Evolutionary conservation across 129 eudicot species (phyloP).

Genomic region (Tagetes erecta): DNA sequence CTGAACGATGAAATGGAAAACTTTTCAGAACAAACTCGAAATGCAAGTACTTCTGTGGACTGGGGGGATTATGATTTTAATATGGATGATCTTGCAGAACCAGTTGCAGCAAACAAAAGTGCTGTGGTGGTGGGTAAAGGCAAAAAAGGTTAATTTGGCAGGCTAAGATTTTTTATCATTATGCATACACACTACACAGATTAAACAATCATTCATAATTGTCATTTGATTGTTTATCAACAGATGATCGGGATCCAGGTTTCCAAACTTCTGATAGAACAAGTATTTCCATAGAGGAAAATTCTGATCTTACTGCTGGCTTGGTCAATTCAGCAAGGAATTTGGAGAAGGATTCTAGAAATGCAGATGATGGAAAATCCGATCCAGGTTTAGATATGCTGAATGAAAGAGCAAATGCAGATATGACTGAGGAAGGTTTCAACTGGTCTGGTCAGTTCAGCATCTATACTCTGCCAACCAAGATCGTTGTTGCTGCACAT

Average conservation of each 20-base stretch:
- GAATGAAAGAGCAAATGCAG: constrained; percentile 9
- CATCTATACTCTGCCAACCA: neutral
- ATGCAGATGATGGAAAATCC: constrained; percentile 9
- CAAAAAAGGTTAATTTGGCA: constrained; percentile 2
- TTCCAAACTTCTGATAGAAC: constrained; percentile 20
- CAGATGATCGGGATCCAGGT: constrained; percentile 25
- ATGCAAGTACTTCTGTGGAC: neutral
- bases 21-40: constrained; percentile 12
- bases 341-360: constrained; percentile 4
- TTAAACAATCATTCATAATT: neutral
- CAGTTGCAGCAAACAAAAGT: constrained; percentile 26
- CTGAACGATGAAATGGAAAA: constrained; percentile 3
- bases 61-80: constrained; percentile 20
- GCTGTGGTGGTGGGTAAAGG: constrained; percentile 7
- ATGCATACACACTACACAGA: neutral
- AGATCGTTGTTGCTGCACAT: neutral
- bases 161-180: no score
- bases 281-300: constrained; percentile 15
- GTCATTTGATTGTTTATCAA: neutral
- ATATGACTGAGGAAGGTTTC: neutral
- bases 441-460: constrained; percentile 41
- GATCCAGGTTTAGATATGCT: constrained; percentile 1
- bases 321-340: neutral
- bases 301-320: constrained; percentile 21
- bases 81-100: constrained; percentile 14